Base-by-base conservation (phyloP, 768 basidiomycete species). In the Amylocystis lapponica region DNA sequence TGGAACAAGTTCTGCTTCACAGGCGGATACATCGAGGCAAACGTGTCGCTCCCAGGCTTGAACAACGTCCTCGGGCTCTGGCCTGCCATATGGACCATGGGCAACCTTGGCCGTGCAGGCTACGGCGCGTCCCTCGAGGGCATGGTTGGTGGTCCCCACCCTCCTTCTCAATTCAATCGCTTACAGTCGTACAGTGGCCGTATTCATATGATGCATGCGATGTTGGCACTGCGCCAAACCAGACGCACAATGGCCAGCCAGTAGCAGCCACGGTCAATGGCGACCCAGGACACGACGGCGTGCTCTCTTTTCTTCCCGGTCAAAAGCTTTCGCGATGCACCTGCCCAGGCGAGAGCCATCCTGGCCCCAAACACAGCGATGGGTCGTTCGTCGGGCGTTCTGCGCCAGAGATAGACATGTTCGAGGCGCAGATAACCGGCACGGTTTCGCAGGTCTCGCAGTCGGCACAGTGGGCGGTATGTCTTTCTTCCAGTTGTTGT, bases 1-100 rank as follows among this genome's bases (percentile, higher is more conserved):
- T 68, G 81, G 88, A 96, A 96, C 65, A 93, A 95, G 63, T 87
- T 98, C 50, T 97, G 90, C 66, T 93, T 95, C 65, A 89, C 89
- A 23, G 90, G 88, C 27, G 93, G 93, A 30, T 70, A 88, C 45
- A 68, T 93, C 39, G 80, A 87, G 51, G 66, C 73, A 3, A 75
- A 77, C 27, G 79, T 86, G n/a, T 70, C 67, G 21, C 65, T 91
- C 36, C 88, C 88, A 7, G 88, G 88, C 0, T 58, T 65, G 8
- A 76, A 70, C 52, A 79, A 80, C 49, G 66, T 90, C 26, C 65
- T 53, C 19, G 76, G 74, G 45, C 61, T 90, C 3, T 90, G 87
- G 87, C 87, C 87, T 36, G 85, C 86, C 38, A 65, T 88, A 3
- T 86, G 85, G 84, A 69, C 81, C 2, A 81, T 88, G 81, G 84